Evolutionary conservation across 345 rosid species (phyloP).

Genomic region (Viola odorata): DNA sequence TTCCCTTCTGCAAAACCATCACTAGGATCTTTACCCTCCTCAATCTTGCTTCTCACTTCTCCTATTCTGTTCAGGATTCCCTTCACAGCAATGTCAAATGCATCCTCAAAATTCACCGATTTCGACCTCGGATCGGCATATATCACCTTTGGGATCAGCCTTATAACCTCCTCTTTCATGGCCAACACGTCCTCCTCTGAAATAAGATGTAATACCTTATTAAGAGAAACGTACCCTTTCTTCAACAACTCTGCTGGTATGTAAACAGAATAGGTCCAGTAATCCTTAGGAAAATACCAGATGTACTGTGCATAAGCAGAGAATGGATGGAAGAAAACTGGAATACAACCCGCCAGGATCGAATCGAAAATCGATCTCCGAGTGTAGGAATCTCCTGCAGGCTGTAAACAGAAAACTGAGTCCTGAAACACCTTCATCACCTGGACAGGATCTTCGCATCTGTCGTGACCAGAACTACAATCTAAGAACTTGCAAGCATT

Average conservation of each 20-base stretch:
- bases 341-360: constrained; percentile 15
- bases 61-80: constrained; percentile 12
- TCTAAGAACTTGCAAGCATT: constrained; percentile 11
- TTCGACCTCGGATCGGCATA: constrained; percentile 19
- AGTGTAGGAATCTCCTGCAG: constrained; percentile 16
- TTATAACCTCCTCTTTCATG: constrained; percentile 14
- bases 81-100: constrained; percentile 15
- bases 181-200: background rate
- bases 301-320: constrained; percentile 17
- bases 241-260: constrained; percentile 10
- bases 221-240: constrained; percentile 5
- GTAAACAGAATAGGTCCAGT: constrained; percentile 16
- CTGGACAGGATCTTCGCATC: constrained; percentile 14
- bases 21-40: too few relatives aligned
- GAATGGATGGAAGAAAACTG: constrained; percentile 23
- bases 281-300: constrained; percentile 14
- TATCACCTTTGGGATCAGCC: constrained; percentile 16
- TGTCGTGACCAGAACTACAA: background rate
- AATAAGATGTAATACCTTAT: constrained; percentile 1
- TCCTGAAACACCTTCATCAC: constrained; percentile 14
- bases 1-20: too few relatives aligned
- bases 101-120: constrained; percentile 11
- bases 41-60: constrained; percentile 3
- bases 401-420: constrained; percentile 20
- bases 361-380: constrained; percentile 19